Evolutionary conservation across 495 filamentous ascomycete genomes (phyloP).

Genomic region (Apiosordaria backusii): DNA sequence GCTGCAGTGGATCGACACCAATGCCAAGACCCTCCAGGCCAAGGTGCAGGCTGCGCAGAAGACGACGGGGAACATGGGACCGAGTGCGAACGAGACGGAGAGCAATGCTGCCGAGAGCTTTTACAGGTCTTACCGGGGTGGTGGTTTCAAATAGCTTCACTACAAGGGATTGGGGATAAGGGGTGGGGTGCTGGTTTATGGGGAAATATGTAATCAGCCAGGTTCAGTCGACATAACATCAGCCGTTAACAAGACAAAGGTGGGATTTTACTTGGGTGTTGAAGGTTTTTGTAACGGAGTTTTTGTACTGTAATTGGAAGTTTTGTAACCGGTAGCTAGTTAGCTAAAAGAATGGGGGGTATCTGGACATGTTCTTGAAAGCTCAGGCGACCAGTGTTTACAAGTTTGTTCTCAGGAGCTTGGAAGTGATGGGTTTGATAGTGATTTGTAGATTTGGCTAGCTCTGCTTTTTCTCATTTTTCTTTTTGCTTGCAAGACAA

Average conservation of each 20-base stretch:
- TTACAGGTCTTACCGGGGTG: conserved; percentile 72
- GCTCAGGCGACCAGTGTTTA: too few relatives aligned
- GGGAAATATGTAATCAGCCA: not conserved
- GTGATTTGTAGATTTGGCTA: not conserved
- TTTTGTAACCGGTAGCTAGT: not conserved
- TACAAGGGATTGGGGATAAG: not conserved
- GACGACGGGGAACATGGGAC: conserved; percentile 57
- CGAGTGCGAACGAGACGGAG: conserved; percentile 52
- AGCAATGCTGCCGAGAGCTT: conserved; percentile 75
- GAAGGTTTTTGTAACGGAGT: conserved; percentile 3
- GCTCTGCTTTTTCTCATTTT: not conserved
- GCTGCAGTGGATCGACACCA: conserved; percentile 86
- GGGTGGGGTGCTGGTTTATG: not conserved
- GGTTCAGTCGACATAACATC: not conserved
- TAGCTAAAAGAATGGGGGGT: not conserved
- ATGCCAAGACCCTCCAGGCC: conserved; percentile 70
- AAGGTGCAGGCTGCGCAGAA: conserved; percentile 79
- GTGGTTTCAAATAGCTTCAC: conserved; percentile 26
- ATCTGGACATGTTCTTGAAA: not conserved
- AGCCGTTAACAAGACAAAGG: not conserved
- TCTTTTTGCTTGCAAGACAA: not conserved
- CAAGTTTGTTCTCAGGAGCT: too few relatives aligned
- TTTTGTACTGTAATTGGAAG: not conserved
- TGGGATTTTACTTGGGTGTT: conserved; percentile 37
- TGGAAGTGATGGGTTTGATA: too few relatives aligned